phyloP scores from a whole-genome alignment of 225 moss, liverwort and hornwort species.

The Ulota crispa region DNA sequence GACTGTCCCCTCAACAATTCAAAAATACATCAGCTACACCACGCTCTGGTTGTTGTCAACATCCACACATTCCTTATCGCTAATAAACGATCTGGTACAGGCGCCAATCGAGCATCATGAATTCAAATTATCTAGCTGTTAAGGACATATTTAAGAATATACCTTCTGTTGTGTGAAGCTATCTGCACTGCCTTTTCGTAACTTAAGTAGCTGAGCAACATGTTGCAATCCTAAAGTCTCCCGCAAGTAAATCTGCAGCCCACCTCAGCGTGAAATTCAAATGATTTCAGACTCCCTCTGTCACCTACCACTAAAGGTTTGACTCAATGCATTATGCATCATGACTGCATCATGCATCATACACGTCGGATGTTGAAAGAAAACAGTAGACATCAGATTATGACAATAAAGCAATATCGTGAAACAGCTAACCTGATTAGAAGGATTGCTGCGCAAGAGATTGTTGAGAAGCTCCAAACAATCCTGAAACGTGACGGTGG shows the following conservation, averaged over 20 bases:
- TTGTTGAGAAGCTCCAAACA: conserved; percentile 99
- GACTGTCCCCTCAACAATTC: conserved; percentile 58
- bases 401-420: conserved; percentile 1
- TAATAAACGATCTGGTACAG: neutral
- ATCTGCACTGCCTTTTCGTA: conserved; percentile 87
- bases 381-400: conserved; percentile 5
- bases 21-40: conserved; percentile 17
- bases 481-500: conserved; percentile 54
- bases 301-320: neutral
- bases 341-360: conserved; percentile 10
- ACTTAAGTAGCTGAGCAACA: conserved; percentile 65
- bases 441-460: conserved; percentile 86
- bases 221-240: conserved; percentile 85
- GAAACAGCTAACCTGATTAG: conserved; percentile 78
- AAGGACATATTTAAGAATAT: neutral
- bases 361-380: neutral
- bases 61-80: conserved; percentile 1
- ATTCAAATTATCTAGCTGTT: conserved; percentile 7
- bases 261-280: conserved; percentile 15
- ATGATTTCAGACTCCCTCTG: conserved; percentile 1
- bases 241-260: conserved; percentile 73
- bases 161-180: conserved; percentile 97
- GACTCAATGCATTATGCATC: neutral
- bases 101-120: conserved; percentile 10
- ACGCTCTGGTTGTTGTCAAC: conserved; percentile 7